Conservation (phyloP, 495 filamentous ascomycete species). For the Hypomontagnella submonticulosa region DNA sequence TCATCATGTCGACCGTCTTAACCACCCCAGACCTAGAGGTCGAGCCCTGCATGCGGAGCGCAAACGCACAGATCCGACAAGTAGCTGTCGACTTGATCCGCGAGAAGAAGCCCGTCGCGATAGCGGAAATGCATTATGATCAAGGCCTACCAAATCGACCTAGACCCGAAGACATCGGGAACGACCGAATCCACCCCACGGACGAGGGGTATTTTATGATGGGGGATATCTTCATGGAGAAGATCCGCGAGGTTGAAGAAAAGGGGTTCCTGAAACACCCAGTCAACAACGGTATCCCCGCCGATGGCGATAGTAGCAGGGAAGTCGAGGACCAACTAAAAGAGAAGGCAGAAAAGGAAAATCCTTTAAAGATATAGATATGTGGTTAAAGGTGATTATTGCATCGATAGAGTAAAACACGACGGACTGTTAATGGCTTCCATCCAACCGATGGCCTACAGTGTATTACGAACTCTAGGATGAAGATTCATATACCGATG, state of each 20-base stretch:
- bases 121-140: slow-evolving; percentile 44
- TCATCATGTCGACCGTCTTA: slow-evolving; percentile 38
- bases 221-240: slow-evolving; percentile 56
- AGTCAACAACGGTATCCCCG: slow-evolving; percentile 45
- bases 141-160: slow-evolving; percentile 44
- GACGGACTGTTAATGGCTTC: no score
- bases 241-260: slow-evolving; percentile 47
- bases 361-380: slow-evolving; percentile 32
- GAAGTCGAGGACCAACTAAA: slow-evolving; percentile 41
- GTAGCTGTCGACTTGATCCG: slow-evolving; percentile 50
- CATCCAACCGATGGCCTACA: no score
- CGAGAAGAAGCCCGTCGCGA: slow-evolving; percentile 42
- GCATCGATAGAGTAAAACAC: no score
- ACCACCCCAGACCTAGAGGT: slow-evolving; percentile 42
- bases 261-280: slow-evolving; percentile 51
- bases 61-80: slow-evolving; percentile 47
- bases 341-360: slow-evolving; percentile 40
- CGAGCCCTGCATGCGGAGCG: slow-evolving; percentile 48
- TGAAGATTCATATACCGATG: no score
- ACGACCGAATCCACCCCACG: slow-evolving; percentile 53
- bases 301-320: slow-evolving; percentile 40
- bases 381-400: no score
- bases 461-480: no score
- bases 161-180: slow-evolving; percentile 41
- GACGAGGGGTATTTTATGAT: slow-evolving; percentile 60